Evolutionary conservation across 2,329 filamentous ascomycete genomes (phyloP).

Genomic region (Microsporum audouinii): DNA sequence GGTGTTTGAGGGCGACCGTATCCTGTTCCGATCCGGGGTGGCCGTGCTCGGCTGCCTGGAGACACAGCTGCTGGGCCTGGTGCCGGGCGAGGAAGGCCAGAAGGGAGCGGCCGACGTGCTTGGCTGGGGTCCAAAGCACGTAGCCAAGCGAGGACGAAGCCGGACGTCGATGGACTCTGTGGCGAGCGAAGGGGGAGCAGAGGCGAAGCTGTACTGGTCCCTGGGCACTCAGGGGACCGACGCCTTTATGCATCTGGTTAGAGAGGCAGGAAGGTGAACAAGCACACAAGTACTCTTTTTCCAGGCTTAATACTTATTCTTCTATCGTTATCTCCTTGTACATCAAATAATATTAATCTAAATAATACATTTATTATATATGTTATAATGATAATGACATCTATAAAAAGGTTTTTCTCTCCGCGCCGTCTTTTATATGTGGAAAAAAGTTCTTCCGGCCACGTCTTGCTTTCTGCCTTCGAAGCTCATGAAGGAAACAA

Average conservation of each 20-base stretch:
- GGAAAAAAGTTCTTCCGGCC: background rate
- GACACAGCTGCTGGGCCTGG: slow-evolving; percentile 31
- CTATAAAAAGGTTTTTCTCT: background rate
- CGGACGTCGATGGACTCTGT: background rate
- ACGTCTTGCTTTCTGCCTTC: background rate
- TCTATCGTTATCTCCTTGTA: background rate
- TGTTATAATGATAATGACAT: too few species aligned
- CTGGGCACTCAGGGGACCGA: slow-evolving; percentile 19
- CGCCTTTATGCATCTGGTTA: slow-evolving; percentile 22
- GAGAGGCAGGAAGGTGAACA: slow-evolving; percentile 18
- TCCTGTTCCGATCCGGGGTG: slow-evolving; percentile 36
- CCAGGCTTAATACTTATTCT: background rate
- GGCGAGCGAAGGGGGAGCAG: background rate
- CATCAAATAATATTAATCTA: background rate
- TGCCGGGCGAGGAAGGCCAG: slow-evolving; percentile 27
- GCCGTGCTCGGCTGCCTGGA: slow-evolving; percentile 35
- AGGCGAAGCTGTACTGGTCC: slow-evolving; percentile 18
- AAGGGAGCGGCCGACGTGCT: slow-evolving; percentile 19
- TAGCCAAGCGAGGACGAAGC: background rate
- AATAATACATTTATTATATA: too few species aligned
- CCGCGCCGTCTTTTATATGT: background rate
- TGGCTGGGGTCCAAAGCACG: slow-evolving; percentile 21
- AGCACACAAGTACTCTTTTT: background rate
- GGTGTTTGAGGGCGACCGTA: slow-evolving; percentile 48
- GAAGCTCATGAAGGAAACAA: background rate